These are phyloP conservation scores for Pseudevernia furfuracea DNA, from an alignment of 495 filamentous ascomycete species.

Conservation along the genomic window DNA sequence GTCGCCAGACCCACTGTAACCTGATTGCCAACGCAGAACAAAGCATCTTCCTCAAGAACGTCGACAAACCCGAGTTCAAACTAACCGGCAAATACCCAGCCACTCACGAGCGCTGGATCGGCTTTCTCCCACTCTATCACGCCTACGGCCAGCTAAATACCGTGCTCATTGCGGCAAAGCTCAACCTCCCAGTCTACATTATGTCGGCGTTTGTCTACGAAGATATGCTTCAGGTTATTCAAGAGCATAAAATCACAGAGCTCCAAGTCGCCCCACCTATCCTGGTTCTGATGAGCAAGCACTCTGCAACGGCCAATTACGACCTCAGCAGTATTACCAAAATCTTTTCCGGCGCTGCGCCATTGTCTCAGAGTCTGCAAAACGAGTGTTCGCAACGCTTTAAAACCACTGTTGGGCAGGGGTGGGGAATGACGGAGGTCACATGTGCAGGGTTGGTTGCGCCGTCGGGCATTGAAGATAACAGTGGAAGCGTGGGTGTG, in stretches of 20 bases:
- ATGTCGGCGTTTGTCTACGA: conserved; percentile 79
- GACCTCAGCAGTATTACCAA: conserved; percentile 73
- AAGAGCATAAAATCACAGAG: conserved; percentile 66
- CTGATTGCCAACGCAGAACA: conserved; percentile 58
- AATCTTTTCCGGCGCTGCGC: conserved; percentile 84
- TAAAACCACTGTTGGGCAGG: conserved; percentile 65
- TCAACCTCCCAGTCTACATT: conserved; percentile 46
- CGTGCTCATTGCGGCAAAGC: conserved; percentile 21
- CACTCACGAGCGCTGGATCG: conserved; percentile 53
- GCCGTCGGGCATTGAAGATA: conserved; percentile 1
- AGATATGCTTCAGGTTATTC: conserved; percentile 64
- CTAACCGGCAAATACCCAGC: conserved; percentile 1
- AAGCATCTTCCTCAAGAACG: conserved; percentile 38
- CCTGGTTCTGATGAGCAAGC: conserved; percentile 69
- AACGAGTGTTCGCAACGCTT: conserved; percentile 65
- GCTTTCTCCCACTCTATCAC: conserved; percentile 86
- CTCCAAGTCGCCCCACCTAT: conserved; percentile 81
- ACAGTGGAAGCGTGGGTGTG: conserved; percentile 17
- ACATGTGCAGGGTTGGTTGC: conserved; percentile 34
- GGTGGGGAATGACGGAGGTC: conserved; percentile 77
- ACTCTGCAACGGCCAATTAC: conserved; percentile 68
- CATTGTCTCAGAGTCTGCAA: conserved; percentile 72
- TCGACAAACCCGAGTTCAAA: conserved; percentile 51
- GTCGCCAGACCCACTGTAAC: conserved; percentile 56
- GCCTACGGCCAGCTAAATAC: conserved; percentile 55